Evolutionary conservation across 2,329 filamentous ascomycete species (phyloP), one percentile per base, ranked within the genome.

Genomic region (Sclerotinia borealis): DNA sequence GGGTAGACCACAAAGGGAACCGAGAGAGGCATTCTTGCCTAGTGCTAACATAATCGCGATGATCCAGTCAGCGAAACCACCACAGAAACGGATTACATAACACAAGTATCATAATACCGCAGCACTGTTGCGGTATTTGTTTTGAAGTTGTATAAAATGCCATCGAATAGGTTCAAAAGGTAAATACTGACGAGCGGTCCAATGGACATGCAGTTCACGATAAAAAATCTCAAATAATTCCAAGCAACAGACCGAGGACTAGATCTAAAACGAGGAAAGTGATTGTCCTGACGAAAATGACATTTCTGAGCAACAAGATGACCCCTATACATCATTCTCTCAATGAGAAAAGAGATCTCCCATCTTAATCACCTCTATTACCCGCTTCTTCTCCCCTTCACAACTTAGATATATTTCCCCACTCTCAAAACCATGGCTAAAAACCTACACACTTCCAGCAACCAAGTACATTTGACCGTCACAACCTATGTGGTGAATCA

Each of bases 321-420:
- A n/a, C 6, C 19, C 77, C 70, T 63, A 51, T 31, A 10, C 77
- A 73, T 3, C 77, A 4, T 63, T 63, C 27, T 56, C 49, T 3
- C 9, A 15, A n/a, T 41, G 27, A n/a, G 48, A 78, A 65, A 83
- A 81, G 67, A 72, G 76, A 59, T 68, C 77, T 64, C 77, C 83
- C 43, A 76, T 82, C 27, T 73, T 77, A 68, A 79, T 80, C 45
- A 65, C 67, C 4, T 56, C 66, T 17, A 13, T 65, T 15, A 61
- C 64, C 6, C 59, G 50, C 13, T 66, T 70, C 29, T 58, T 67
- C 9, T 68, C 65, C 68, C 68, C 2, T 79, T 84, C 73, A 84
- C 83, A 1, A 55, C 78, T 4, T 77, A 82, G 50, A 83, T 84
- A 25, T 85, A 84, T 74, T 79, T 83, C 56, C 83, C 82, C 1